phyloP scores from a whole-genome alignment of 768 basidiomycete genomes.

The Podaxis carcinomalis region DNA sequence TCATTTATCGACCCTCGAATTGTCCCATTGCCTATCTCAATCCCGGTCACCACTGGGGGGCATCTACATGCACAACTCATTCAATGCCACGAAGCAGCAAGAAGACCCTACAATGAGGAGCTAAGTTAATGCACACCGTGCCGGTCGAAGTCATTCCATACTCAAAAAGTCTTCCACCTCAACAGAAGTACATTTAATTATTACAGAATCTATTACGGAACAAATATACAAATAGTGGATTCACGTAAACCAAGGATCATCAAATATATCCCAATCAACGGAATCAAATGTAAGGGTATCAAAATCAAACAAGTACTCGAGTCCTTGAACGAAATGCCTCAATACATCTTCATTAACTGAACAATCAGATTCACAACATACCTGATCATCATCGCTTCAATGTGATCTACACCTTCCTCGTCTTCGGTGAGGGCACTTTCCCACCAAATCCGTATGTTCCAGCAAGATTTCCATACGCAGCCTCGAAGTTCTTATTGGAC shows the following conservation, averaged over 20 bases:
- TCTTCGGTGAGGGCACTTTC: background rate
- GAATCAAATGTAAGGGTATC: background rate
- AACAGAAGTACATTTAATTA: too few relatives aligned
- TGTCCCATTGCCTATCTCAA: too few relatives aligned
- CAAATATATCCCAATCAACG: background rate
- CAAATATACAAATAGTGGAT: background rate
- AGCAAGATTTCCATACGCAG: conserved; percentile 5
- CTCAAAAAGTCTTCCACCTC: too few relatives aligned
- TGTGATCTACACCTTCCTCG: background rate
- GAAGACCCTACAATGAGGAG: too few relatives aligned
- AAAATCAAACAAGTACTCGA: background rate
- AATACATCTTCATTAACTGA: background rate
- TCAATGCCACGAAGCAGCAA: too few relatives aligned
- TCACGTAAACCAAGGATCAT: background rate
- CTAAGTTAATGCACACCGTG: too few relatives aligned
- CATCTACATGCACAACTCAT: too few relatives aligned
- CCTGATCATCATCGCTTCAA: background rate
- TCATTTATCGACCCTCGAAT: too few relatives aligned
- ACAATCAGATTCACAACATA: background rate
- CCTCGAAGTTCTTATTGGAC: conserved; percentile 10
- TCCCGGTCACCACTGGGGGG: too few relatives aligned
- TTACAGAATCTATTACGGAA: background rate
- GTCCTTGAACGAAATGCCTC: background rate
- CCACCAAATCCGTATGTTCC: conserved; percentile 8
- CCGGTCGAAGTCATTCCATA: too few relatives aligned